Conservation (phyloP, 2,329 filamentous ascomycete species). For the Hypoxylon sp. region DNA sequence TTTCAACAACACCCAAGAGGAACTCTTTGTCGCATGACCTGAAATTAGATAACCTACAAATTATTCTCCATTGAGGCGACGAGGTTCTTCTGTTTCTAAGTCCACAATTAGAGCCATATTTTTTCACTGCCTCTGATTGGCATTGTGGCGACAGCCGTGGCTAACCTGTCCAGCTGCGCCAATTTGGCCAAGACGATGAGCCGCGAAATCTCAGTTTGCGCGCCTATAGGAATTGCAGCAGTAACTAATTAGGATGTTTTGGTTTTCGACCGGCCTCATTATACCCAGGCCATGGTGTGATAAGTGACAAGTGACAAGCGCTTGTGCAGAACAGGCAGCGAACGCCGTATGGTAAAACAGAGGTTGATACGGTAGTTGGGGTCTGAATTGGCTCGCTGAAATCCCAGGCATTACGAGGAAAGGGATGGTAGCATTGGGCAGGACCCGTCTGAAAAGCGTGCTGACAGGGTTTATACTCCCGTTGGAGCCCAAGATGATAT, state of each 20-base stretch:
- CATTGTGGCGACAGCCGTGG: conserved; percentile 19
- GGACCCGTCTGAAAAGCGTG: conserved; percentile 24
- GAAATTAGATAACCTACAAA: too few species aligned
- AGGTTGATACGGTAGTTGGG: conserved; percentile 14
- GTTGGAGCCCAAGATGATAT: conserved; percentile 40
- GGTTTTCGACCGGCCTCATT: too few species aligned
- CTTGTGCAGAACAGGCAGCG: conserved; percentile 29
- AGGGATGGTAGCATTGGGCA: conserved; percentile 32
- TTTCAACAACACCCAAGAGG: conserved; percentile 10
- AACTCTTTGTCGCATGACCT: conserved; percentile 15
- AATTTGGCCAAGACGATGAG: conserved; percentile 14
- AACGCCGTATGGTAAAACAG: conserved; percentile 19
- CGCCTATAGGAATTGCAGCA: conserved; percentile 7
- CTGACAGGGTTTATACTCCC: conserved; percentile 28
- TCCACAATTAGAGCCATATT: conserved; percentile 1
- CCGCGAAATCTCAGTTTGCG: conserved; percentile 14
- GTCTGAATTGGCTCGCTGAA: too few species aligned
- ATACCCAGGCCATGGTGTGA: background rate
- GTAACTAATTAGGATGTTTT: too few species aligned
- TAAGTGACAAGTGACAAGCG: conserved; percentile 17
- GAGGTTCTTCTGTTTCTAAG: conserved; percentile 2
- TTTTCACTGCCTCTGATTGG: background rate
- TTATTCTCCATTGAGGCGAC: too few species aligned
- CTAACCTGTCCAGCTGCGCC: conserved; percentile 11
- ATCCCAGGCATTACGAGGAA: too few species aligned